A percentile compares a stretch with the other conserved stretches of the same genome.
Evolutionary conservation across 352 stramenopile species (phyloP).

Genomic region (Phytophthora nicotianae): DNA sequence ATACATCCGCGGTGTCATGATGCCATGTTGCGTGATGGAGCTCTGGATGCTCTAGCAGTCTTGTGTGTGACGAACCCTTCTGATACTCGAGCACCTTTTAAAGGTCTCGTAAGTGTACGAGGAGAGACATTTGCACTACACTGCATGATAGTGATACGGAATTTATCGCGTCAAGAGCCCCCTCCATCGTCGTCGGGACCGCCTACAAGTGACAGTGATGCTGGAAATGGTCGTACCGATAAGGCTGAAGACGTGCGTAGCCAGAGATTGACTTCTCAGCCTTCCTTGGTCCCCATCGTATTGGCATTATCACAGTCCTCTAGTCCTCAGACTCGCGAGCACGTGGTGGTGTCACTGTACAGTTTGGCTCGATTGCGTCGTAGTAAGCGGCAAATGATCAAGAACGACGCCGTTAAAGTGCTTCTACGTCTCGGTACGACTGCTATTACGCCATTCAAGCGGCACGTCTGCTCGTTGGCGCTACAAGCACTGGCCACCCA

Average conservation of each 20-base stretch:
- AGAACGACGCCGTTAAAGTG: constrained; percentile 79
- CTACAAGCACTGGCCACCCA: constrained; percentile 65
- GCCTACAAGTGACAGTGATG: constrained; percentile 1
- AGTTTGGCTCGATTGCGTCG: constrained; percentile 64
- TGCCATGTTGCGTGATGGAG: constrained; percentile 75
- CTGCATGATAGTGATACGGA: constrained; percentile 66
- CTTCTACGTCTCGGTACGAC: constrained; percentile 57
- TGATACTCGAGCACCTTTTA: constrained; percentile 54
- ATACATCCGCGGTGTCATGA: constrained; percentile 66
- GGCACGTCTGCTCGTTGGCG: constrained; percentile 67
- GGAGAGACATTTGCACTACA: constrained; percentile 76
- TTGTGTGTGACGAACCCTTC: constrained; percentile 52
- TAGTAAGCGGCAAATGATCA: constrained; percentile 70
- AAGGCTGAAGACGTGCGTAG: constrained; percentile 53
- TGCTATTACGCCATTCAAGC: constrained; percentile 51
- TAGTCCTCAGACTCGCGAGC: constrained; percentile 56
- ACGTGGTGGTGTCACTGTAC: constrained; percentile 70
- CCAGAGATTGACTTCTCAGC: constrained; percentile 59
- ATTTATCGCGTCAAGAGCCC: constrained; percentile 58
- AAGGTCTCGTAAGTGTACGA: constrained; percentile 60
- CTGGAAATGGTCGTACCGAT: not conserved
- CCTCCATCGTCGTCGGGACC: not conserved
- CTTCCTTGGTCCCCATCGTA: constrained; percentile 57
- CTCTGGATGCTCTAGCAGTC: constrained; percentile 56
- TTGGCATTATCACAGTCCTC: constrained; percentile 61